Base-by-base conservation (phyloP, 163 green algal genomes). In the Scenedesmus sp. region DNA sequence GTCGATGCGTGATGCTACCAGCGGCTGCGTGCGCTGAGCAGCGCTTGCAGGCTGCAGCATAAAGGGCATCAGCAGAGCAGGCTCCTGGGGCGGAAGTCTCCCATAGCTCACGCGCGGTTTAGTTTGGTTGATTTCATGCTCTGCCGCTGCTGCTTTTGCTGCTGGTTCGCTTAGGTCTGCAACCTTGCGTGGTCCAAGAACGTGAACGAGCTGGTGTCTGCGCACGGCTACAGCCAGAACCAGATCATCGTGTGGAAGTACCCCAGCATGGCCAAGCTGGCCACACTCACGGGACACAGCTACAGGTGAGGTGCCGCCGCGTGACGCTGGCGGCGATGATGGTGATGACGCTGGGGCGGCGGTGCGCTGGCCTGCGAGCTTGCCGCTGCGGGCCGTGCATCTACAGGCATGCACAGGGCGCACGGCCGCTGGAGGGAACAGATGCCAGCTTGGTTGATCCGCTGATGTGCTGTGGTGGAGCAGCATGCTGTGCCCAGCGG, bases 191-290 rank as follows among this genome's bases (percentile, higher is more conserved):
- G 97, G 97, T 98, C 95, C 68, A 96, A 97, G 83, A 98, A 98
- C 90, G 96, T 97, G n/a, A 99, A 99, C 93, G 97, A 99, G 94
- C 94, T 99, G 46, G 97, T 98, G 26, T 97, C 93, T 82, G 98
- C 96, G 18, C 97, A 99, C 88, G 97, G 97, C 44, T 99, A 99
- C 94, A 96, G 92, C 82, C 95, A 98, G 88, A 99, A 99, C 93
- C 95, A 98, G 90, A 95, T 99, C 70, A 94, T 98, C 30, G 95
- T 99, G 30, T 99, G 97, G 97, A 96, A 97, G 82, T 98, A 98
- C 91, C 97, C 97, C 15, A 93, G 56, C 89, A 98, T 99, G 97
- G 94, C 93, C 53, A 97, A 98, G 93, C 91, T 98, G 13, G 94
- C 95, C 30, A 98, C 96, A 22, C 92, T 98, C 15, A 98, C 96